Conservation (phyloP, 257 asterid genomes). For the Fraxinus cuspidata region DNA sequence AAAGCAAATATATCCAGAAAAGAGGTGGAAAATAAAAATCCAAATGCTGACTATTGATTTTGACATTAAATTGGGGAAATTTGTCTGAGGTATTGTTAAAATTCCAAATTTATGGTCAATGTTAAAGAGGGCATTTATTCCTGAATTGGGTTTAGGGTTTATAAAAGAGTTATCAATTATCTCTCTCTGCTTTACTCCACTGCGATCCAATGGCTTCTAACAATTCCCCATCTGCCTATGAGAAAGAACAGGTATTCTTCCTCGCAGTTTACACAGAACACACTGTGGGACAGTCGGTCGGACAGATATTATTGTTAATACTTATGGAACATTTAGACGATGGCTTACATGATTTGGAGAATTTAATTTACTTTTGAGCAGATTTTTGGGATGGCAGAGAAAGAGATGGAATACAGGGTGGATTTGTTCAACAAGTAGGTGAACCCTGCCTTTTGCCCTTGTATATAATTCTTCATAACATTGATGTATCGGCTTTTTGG, state of each 20-base stretch:
- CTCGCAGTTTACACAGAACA: not conserved
- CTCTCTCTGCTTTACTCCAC: not conserved
- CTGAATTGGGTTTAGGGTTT: not conserved
- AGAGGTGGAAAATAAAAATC: too few species aligned
- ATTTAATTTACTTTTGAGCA: slow-evolving; percentile 28
- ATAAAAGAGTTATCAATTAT: not conserved
- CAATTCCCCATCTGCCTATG: slow-evolving; percentile 38
- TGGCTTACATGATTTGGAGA: not conserved
- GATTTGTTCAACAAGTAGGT: slow-evolving; percentile 73
- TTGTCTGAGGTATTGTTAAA: too few species aligned
- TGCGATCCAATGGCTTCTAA: slow-evolving; percentile 51
- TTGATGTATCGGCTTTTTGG: not conserved
- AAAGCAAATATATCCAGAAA: too few species aligned
- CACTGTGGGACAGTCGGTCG: not conserved
- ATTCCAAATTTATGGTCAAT: too few species aligned
- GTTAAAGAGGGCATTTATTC: not conserved
- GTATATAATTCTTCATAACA: not conserved
- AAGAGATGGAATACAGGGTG: slow-evolving; percentile 78
- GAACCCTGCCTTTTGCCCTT: not conserved
- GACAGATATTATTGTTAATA: not conserved
- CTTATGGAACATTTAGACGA: too few species aligned
- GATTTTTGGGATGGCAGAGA: slow-evolving; percentile 70
- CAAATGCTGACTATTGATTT: too few species aligned
- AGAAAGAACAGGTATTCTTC: slow-evolving; percentile 54
- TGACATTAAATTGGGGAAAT: too few species aligned